These are phyloP conservation scores for Echeveria elegans DNA, from an alignment of 164 flowering plant species.

Conservation along the genomic window DNA sequence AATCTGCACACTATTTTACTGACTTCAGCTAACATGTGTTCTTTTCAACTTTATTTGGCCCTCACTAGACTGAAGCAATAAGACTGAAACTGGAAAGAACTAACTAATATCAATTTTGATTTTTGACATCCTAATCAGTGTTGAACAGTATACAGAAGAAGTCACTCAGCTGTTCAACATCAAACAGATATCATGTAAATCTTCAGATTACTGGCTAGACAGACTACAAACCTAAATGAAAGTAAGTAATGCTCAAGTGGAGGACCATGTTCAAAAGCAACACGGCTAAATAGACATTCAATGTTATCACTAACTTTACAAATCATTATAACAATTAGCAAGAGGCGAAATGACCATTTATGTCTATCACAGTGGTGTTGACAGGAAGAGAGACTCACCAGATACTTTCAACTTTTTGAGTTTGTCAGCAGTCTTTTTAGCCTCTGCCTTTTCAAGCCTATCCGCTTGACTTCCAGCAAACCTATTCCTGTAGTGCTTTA, in stretches of 20 bases:
- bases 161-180: not conserved
- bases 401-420: constrained; percentile 58
- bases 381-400: constrained; percentile 25
- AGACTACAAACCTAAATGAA: not conserved
- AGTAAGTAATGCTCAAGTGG: not conserved
- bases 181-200: not conserved
- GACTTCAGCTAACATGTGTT: no score
- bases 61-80: no score
- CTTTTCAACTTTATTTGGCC: no score
- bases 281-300: not conserved
- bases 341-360: not conserved
- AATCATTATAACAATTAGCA: not conserved
- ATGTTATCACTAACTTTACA: not conserved
- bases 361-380: not conserved
- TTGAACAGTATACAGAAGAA: no score
- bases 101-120: no score
- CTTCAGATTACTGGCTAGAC: not conserved
- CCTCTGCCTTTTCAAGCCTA: constrained; percentile 57
- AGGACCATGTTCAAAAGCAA: not conserved
- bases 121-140: no score
- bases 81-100: no score
- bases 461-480: constrained; percentile 98
- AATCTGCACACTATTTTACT: no score
- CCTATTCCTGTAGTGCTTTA: constrained; percentile 38
- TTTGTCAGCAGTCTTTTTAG: constrained; percentile 57